phyloP scores from a whole-genome alignment of 257 asterid genomes.

The Schizonepeta tenuifolia region DNA sequence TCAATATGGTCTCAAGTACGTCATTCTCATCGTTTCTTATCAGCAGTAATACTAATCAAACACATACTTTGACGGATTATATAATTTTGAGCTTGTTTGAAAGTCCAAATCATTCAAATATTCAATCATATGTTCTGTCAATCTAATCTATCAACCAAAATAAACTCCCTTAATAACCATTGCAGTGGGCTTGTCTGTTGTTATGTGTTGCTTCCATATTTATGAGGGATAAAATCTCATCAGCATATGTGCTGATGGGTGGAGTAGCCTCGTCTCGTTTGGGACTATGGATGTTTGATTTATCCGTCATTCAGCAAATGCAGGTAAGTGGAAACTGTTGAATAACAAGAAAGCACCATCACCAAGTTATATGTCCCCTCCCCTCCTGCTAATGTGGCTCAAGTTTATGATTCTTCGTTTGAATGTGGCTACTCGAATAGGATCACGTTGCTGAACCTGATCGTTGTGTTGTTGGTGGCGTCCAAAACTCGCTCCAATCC shows the following conservation, averaged over 20 bases:
- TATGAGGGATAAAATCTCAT: constrained; percentile 40
- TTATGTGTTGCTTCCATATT: constrained; percentile 72
- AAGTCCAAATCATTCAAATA: too few relatives aligned
- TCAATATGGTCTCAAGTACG: constrained; percentile 94
- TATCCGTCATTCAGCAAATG: constrained; percentile 91
- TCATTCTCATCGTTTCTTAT: background rate
- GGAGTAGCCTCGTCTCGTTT: constrained; percentile 92
- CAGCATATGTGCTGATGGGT: constrained; percentile 73
- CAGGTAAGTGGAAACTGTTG: constrained; percentile 50
- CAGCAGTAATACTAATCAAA: background rate
- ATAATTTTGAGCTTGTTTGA: too few relatives aligned
- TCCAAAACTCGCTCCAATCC: constrained; percentile 88
- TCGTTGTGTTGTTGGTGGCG: constrained; percentile 89
- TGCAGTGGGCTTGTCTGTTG: constrained; percentile 82
- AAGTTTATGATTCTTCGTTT: background rate
- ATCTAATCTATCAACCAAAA: too few relatives aligned
- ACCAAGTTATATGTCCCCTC: background rate
- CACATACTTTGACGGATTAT: too few relatives aligned
- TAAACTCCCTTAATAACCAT: background rate
- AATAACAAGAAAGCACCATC: background rate
- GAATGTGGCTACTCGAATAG: constrained; percentile 40
- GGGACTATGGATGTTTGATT: constrained; percentile 96
- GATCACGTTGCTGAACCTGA: constrained; percentile 70
- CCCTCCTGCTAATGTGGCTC: background rate
- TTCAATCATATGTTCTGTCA: too few relatives aligned